Evolutionary conservation across 345 rosid genomes (phyloP).

Genomic region (Conringia planisiliqua): DNA sequence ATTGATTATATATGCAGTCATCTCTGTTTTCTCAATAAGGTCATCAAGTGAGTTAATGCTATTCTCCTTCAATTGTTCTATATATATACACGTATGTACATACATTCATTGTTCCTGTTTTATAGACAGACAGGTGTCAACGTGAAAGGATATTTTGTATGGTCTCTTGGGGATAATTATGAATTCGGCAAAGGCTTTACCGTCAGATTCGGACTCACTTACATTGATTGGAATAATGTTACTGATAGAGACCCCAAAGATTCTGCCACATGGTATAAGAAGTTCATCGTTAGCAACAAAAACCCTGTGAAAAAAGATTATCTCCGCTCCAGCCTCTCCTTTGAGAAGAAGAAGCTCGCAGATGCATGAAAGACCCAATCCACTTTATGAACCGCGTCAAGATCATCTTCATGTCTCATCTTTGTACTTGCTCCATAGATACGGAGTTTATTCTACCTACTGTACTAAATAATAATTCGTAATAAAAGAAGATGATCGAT

Average conservation of each 20-base stretch:
- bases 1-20: conserved; percentile 25
- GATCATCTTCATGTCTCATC: conserved; percentile 11
- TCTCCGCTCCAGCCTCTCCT: background rate
- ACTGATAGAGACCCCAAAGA: conserved; percentile 19
- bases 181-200: conserved; percentile 9
- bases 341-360: background rate
- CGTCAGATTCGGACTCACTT: conserved; percentile 26
- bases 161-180: conserved; percentile 29
- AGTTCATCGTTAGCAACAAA: background rate
- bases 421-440: conserved; percentile 16
- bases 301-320: background rate
- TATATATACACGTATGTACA: background rate
- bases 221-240: background rate
- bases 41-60: conserved; percentile 15
- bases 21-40: conserved; percentile 23
- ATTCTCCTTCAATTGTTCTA: background rate
- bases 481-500: background rate
- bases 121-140: background rate
- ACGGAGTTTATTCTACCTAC: background rate
- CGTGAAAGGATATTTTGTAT: conserved; percentile 22
- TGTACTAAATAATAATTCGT: background rate
- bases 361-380: conserved; percentile 1
- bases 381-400: background rate
- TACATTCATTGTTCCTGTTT: background rate
- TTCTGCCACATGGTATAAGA: conserved; percentile 7